Evolutionary conservation across 306 rosid genomes (phyloP).

Genomic region (Trichosanthes truncata): DNA sequence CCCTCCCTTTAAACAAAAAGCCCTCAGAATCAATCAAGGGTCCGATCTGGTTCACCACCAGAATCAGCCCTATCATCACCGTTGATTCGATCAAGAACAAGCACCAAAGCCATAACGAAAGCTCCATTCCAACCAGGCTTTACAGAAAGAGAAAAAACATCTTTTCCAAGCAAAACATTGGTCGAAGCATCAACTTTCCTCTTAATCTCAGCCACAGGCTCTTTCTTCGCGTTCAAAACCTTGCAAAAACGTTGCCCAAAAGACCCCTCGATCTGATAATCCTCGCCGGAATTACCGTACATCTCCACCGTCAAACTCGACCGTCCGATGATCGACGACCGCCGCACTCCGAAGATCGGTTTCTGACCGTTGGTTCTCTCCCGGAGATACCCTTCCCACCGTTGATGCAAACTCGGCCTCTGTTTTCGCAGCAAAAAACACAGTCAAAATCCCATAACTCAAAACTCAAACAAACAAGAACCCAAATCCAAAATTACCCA

Average conservation of each 20-base stretch:
- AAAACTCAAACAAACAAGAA: neutral
- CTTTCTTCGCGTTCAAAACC: slow-evolving; percentile 25
- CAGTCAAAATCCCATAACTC: slow-evolving; percentile 1
- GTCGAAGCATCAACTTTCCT: slow-evolving; percentile 85
- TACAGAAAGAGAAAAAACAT: slow-evolving; percentile 64
- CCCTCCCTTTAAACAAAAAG: neutral
- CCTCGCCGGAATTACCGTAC: slow-evolving; percentile 30
- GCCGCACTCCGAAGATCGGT: slow-evolving; percentile 60
- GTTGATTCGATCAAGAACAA: slow-evolving; percentile 73
- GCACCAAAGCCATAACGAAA: slow-evolving; percentile 77
- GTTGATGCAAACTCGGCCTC: slow-evolving; percentile 85
- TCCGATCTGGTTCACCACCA: slow-evolving; percentile 23
- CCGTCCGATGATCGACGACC: slow-evolving; percentile 86
- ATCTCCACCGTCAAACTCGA: slow-evolving; percentile 65
- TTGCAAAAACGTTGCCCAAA: slow-evolving; percentile 58
- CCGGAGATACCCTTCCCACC: slow-evolving; percentile 88
- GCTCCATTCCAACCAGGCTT: slow-evolving; percentile 77
- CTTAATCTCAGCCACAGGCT: slow-evolving; percentile 60
- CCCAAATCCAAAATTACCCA: neutral
- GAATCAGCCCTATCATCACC: slow-evolving; percentile 32
- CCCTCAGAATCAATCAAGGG: slow-evolving; percentile 12
- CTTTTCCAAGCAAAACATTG: slow-evolving; percentile 70
- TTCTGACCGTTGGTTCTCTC: slow-evolving; percentile 62
- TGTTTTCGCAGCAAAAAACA: slow-evolving; percentile 12
- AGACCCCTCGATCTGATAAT: slow-evolving; percentile 73